Percentiles rank a stretch among this genome's conserved stretches.
phyloP scores from a whole-genome alignment of 2,329 filamentous ascomycete species.

The Neofusicoccum cordaticola region DNA sequence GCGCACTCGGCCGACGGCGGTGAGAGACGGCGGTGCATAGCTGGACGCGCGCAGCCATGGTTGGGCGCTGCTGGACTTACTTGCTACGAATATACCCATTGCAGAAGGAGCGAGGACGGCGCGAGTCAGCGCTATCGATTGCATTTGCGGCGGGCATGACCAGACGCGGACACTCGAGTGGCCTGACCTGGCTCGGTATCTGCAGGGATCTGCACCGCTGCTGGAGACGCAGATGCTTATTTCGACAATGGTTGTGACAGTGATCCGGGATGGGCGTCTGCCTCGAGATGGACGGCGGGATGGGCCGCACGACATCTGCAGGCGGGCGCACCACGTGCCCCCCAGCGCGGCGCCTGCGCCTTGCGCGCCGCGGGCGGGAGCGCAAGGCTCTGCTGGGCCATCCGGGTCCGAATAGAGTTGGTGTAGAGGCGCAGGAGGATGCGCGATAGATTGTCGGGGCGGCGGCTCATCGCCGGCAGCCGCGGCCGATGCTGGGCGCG shows the following conservation, averaged over 20 bases:
- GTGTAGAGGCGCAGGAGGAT: neutral
- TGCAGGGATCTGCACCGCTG: neutral
- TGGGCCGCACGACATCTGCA: neutral
- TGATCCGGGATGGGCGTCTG: neutral
- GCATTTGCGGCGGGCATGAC: neutral
- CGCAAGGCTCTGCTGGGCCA: neutral
- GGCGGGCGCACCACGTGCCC: neutral
- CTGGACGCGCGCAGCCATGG: neutral
- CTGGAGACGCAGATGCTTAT: neutral
- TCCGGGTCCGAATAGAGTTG: slow-evolving; percentile 1
- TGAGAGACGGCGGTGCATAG: neutral
- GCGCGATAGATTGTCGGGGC: neutral
- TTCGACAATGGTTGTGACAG: neutral
- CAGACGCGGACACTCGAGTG: neutral
- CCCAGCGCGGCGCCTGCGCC: neutral
- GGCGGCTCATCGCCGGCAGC: neutral
- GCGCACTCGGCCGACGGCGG: neutral
- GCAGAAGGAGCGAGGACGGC: neutral
- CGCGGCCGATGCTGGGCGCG: too few species aligned
- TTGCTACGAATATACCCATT: neutral
- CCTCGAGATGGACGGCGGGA: neutral
- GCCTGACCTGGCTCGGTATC: neutral
- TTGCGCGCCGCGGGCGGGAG: neutral
- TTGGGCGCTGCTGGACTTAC: neutral
- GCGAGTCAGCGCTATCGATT: neutral